Evolutionary conservation across 371 early-diverging fungal genomes (phyloP), one percentile per base, ranked within the genome.

Genomic region (Phascolomyces articulosus): DNA sequence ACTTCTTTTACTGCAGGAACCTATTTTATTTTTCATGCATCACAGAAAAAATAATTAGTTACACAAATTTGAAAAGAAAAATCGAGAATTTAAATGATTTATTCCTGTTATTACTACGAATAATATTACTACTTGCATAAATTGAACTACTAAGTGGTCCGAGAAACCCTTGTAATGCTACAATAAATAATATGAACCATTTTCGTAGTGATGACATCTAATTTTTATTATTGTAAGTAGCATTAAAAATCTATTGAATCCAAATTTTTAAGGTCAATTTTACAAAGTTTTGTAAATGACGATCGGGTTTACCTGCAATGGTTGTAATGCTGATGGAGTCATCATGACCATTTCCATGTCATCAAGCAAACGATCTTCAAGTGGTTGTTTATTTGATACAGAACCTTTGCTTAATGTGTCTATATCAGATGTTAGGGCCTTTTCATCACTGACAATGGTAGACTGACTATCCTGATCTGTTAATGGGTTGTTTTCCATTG

Each of bases 111-210:
- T 34, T 9, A 9, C 11, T 34, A 34, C 11, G 34, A n/a, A n/a
- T n/a, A n/a, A n/a, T 0, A 15, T 7, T 16, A 54, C 15, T 21
- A 62, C 70, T 48, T 75, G 71, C 82, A 68, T 82, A 82, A 26
- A 82, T 82, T 0, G 79, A 82, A 41, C 82, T 78, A 16, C 75
- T 75, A 34, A 82, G 63, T 29, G 82, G 82, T 2, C 82, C 82
- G n/a, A 82, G 69, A 59, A 82, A 82, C 0, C 82, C 82, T 69
- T 78, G 79, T 6, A 82, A 55, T 1, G 79, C 75, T 4, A 82
- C 75, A 51, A 82, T 77, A 18, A 67, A 67, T 20, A 82, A 49
- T 40, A 75, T 77, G 38, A 77, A 67, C 75, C 78, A 75, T 67
- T 75, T 80, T 48, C 72, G 68, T 51, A 60, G 28, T 28, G 63